These are phyloP conservation scores for Phytophthora podocarpi DNA, from an alignment of 352 stramenopile species.

Conservation along the genomic window DNA sequence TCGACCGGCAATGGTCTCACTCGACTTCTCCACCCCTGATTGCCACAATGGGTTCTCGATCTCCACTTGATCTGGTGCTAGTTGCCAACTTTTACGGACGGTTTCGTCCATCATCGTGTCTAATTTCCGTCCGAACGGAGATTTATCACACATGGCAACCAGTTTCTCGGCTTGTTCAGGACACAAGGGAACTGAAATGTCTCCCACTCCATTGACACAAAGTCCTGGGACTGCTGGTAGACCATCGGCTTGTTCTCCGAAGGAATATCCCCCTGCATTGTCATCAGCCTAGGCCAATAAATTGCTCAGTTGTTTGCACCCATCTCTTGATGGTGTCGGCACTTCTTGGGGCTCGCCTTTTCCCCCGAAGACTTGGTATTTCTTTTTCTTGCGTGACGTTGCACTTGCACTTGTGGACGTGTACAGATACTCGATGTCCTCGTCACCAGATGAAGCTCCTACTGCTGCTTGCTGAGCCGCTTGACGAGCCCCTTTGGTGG, in stretches of 20 bases:
- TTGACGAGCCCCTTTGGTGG: conserved; percentile 77
- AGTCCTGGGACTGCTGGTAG: conserved; percentile 14
- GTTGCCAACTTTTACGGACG: conserved; percentile 31
- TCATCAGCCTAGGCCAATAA: background rate
- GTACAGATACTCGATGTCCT: background rate
- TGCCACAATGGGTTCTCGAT: conserved; percentile 17
- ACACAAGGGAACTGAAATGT: conserved; percentile 18
- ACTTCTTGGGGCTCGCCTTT: background rate
- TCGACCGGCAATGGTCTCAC: background rate
- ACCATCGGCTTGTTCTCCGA: conserved; percentile 5
- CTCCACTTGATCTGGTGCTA: conserved; percentile 14
- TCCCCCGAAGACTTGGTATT: background rate
- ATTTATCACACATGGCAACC: conserved; percentile 34
- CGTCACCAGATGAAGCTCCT: background rate
- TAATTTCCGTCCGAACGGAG: conserved; percentile 24
- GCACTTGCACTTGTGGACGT: background rate
- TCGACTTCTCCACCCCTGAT: conserved; percentile 3
- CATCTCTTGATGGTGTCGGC: background rate
- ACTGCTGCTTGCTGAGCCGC: background rate
- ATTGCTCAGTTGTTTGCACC: background rate
- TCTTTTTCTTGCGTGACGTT: background rate
- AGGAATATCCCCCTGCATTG: conserved; percentile 10
- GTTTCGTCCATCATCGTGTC: conserved; percentile 27
- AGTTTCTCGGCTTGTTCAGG: conserved; percentile 5
- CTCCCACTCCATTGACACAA: conserved; percentile 20